Conservation (phyloP, 257 asterid genomes). For the Solanum stenotomum region DNA sequence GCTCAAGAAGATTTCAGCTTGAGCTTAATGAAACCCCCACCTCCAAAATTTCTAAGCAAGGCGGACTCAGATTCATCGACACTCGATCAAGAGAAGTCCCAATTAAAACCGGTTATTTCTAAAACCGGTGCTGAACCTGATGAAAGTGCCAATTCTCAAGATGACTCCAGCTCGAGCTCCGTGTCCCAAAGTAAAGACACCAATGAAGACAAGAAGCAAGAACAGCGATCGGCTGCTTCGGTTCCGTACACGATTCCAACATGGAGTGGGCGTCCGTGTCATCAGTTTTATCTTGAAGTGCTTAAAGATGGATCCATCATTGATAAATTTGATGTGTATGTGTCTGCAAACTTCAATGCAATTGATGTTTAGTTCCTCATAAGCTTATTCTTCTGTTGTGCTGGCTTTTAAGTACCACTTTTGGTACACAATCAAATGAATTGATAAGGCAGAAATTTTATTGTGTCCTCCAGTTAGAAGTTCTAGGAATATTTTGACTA, state of each 20-base stretch:
- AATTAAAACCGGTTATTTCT: conserved; percentile 3
- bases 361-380: not conserved
- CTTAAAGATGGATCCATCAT: conserved; percentile 80
- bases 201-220: conserved; percentile 18
- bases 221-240: conserved; percentile 16
- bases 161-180: conserved; percentile 3
- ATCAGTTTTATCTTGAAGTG: conserved; percentile 58
- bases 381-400: not conserved
- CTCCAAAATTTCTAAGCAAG: conserved; percentile 13
- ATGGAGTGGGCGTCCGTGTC: conserved; percentile 77
- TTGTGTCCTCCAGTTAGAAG: not conserved
- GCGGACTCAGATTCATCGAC: conserved; percentile 7
- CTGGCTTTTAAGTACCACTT: not conserved
- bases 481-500: not conserved
- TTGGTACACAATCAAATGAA: not conserved
- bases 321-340: conserved; percentile 62
- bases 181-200: not conserved
- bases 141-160: conserved; percentile 7
- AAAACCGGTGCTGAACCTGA: not conserved
- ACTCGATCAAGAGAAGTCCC: conserved; percentile 7
- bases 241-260: conserved; percentile 73
- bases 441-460: not conserved
- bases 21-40: not conserved
- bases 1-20: conserved; percentile 4
- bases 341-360: not conserved